phyloP scores from a whole-genome alignment of 1,139 yeast genomes.

The Nakaseomyces bracarensis region DNA sequence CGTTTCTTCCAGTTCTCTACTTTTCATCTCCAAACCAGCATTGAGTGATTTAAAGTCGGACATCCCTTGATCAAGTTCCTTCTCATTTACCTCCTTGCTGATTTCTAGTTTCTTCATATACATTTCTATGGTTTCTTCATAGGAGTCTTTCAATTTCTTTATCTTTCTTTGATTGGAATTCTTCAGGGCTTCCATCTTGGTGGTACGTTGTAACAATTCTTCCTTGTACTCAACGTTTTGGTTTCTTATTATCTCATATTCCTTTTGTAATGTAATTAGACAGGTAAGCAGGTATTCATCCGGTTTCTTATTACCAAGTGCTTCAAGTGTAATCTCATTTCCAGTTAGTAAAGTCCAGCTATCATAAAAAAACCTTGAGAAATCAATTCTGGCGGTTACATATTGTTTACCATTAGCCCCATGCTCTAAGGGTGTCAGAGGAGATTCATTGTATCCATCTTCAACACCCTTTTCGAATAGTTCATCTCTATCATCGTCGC shows the following conservation, averaged over 20 bases:
- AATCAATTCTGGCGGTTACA: neutral
- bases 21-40: neutral
- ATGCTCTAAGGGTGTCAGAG: neutral
- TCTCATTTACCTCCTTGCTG: slow-evolving; percentile 8
- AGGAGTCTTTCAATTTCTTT: slow-evolving; percentile 1
- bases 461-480: neutral
- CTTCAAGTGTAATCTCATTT: neutral
- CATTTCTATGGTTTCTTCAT: slow-evolving; percentile 3
- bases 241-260: neutral
- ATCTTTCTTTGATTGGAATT: neutral
- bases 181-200: neutral
- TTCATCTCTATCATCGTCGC: neutral
- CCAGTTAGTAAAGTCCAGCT: neutral
- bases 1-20: slow-evolving; percentile 8
- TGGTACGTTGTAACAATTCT: neutral
- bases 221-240: neutral
- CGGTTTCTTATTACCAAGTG: neutral
- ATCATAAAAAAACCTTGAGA: neutral
- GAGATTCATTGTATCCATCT: neutral
- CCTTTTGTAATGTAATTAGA: neutral
- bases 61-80: neutral
- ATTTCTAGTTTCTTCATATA: slow-evolving; percentile 8
- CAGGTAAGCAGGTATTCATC: neutral
- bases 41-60: neutral
- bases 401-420: neutral